Base-by-base conservation (phyloP, 257 asterid species). In the Solanum bulbocastanum region DNA sequence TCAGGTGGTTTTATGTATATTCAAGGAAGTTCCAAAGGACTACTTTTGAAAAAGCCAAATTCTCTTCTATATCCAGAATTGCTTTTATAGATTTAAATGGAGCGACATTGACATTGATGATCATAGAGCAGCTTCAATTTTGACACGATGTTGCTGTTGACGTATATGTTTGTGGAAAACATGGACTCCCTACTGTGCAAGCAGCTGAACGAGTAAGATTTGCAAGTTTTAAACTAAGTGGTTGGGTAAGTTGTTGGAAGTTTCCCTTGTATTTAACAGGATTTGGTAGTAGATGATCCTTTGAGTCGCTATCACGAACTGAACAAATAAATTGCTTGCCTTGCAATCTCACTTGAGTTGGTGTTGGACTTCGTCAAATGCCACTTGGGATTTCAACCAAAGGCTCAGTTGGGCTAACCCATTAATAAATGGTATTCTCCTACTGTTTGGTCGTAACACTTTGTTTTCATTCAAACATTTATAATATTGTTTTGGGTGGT, bases 1-100 rank as follows among this genome's bases (percentile, higher is more conserved):
- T 16, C 89, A 93, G 87, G 88, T 86, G 88, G 92, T 96, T 79
- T 89, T 87, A 13, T 95, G 89, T 39, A 89, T 94, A 87, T 78
- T 96, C 52, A 93, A 94, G 93, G 88, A 83, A 93, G 35, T 56
- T 8, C 58, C 13, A 46, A 46, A 46, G 56, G 15, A 46, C 22
- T 49, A 52, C 4, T 52, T 6, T 6, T 56, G 65, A 56, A 56
- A 56, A 56, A 18, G 8, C n/a, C 11, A 56, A 56, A 0, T 20
- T 20, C 25, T 56, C 25, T 56, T 56, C 90, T 62, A 30, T 68
- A 3, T 68, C 5, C 18, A 6, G 22, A 68, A 27, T 27, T 27
- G 73, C 65, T 12, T 66, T 66, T 25, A 66, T 27, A 27, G 74
- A 25, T 25, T 16, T 71, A 71, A 71, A 15, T 71, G 39, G 76